A percentile compares a stretch with the other conserved stretches of the same genome.
These are phyloP conservation scores for Tuber melanosporum DNA, from an alignment of 495 filamentous ascomycete genomes.

Conservation along the genomic window DNA sequence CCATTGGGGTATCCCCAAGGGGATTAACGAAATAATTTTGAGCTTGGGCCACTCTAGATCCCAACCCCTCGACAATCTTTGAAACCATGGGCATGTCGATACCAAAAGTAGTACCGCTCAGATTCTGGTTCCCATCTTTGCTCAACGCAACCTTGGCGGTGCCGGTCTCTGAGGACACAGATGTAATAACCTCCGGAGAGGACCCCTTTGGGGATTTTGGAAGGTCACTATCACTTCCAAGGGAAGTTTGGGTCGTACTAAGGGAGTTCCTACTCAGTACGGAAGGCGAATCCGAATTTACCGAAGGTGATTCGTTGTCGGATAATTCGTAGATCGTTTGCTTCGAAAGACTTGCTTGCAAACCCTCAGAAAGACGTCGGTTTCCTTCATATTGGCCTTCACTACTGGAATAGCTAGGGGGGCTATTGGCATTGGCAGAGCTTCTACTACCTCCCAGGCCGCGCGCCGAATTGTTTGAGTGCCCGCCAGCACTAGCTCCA, in stretches of 20 bases:
- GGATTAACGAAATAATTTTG: background rate
- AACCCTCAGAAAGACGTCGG: background rate
- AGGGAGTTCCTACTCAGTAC: background rate
- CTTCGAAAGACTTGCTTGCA: background rate
- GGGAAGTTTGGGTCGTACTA: background rate
- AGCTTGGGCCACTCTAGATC: background rate
- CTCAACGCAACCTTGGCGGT: background rate
- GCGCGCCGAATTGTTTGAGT: background rate
- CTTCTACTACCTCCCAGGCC: background rate
- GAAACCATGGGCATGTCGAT: background rate
- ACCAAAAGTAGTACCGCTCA: background rate
- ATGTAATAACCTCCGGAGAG: background rate
- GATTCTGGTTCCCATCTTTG: background rate
- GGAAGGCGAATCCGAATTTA: background rate
- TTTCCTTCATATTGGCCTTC: background rate
- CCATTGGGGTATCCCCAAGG: background rate
- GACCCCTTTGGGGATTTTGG: background rate
- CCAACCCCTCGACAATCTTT: background rate
- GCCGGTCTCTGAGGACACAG: background rate
- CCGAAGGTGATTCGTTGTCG: background rate
- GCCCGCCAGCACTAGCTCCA: background rate
- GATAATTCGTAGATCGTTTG: background rate
- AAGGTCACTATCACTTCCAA: background rate
- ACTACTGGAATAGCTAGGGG: background rate
- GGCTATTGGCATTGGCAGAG: background rate